These are phyloP conservation scores for Nadsonia commutata DNA, from an alignment of 1,139 yeast species.

Conservation along the genomic window DNA sequence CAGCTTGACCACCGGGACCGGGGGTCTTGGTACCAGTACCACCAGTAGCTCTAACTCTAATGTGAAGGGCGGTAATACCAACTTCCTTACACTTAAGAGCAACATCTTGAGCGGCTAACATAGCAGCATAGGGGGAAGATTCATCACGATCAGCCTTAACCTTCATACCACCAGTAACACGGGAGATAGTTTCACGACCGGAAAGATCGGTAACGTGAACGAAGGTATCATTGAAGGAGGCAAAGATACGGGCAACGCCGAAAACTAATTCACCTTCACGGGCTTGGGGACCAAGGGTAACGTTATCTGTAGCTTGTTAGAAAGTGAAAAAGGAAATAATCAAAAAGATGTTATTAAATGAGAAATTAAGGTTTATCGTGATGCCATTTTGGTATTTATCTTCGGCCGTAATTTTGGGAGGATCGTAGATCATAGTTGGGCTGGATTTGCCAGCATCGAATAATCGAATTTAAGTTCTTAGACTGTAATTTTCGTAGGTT, in stretches of 20 bases:
- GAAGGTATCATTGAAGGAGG: slow-evolving; percentile 99
- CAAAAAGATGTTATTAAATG: too few species aligned
- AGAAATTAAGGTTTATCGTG: too few species aligned
- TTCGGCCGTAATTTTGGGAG: too few species aligned
- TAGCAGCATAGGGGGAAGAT: slow-evolving; percentile 99
- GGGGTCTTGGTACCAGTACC: slow-evolving; percentile 99
- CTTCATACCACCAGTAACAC: slow-evolving; percentile 99
- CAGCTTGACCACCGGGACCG: slow-evolving; percentile 99
- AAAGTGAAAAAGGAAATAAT: too few species aligned
- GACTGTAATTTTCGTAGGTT: too few species aligned
- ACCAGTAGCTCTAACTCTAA: slow-evolving; percentile 99
- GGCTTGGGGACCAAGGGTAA: slow-evolving; percentile 70
- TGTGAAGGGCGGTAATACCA: slow-evolving; percentile 98
- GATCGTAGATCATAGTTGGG: too few species aligned
- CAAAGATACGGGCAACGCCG: slow-evolving; percentile 99
- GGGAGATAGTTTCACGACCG: slow-evolving; percentile 99
- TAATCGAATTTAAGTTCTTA: too few species aligned
- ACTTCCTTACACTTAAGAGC: slow-evolving; percentile 99
- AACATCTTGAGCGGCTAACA: slow-evolving; percentile 99
- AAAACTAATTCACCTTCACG: slow-evolving; percentile 97
- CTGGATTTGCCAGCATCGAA: too few species aligned
- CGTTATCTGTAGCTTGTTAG: slow-evolving; percentile 36
- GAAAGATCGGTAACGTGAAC: slow-evolving; percentile 99
- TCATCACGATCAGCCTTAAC: slow-evolving; percentile 99
- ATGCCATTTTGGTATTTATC: too few species aligned